Evolutionary conservation across 345 rosid species (phyloP).

Genomic region (Conringia planisiliqua): DNA sequence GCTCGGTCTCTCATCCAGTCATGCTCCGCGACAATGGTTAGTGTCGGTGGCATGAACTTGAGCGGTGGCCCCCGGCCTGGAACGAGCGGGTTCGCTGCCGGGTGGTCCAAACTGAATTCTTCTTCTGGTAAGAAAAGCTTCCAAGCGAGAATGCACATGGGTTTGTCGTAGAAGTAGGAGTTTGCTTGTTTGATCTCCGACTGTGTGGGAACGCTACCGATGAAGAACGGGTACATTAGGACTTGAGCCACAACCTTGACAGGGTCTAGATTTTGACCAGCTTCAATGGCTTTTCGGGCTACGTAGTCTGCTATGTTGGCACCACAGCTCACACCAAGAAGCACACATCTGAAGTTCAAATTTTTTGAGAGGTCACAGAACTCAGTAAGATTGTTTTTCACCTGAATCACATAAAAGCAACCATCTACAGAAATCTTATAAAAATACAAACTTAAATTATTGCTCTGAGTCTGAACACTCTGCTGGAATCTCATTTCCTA

Average conservation of each 20-base stretch:
- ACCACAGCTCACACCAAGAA: slow-evolving; percentile 93
- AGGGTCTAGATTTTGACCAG: slow-evolving; percentile 67
- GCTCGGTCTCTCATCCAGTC: slow-evolving; percentile 99
- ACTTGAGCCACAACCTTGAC: slow-evolving; percentile 96
- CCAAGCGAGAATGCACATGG: slow-evolving; percentile 79
- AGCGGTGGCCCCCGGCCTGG: slow-evolving; percentile 72
- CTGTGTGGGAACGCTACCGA: slow-evolving; percentile 73
- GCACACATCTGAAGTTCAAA: slow-evolving; percentile 57
- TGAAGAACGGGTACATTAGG: slow-evolving; percentile 83
- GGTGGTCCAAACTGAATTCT: slow-evolving; percentile 75
- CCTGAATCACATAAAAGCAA: slow-evolving; percentile 34
- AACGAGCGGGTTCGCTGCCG: slow-evolving; percentile 80
- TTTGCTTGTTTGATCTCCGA: slow-evolving; percentile 84
- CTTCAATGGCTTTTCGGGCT: slow-evolving; percentile 72
- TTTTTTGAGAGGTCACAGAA: slow-evolving; percentile 28
- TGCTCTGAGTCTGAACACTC: not conserved
- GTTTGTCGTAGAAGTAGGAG: slow-evolving; percentile 85
- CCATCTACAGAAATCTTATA: slow-evolving; percentile 8
- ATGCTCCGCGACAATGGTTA: slow-evolving; percentile 87
- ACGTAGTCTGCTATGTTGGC: slow-evolving; percentile 82
- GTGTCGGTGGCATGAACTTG: slow-evolving; percentile 90
- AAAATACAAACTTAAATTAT: not conserved
- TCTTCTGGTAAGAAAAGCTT: slow-evolving; percentile 79
- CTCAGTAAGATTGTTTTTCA: slow-evolving; percentile 25
- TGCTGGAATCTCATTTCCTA: not conserved